Percentiles rank a stretch among this genome's conserved stretches.
Evolutionary conservation across 2,329 filamentous ascomycete species (phyloP).

Genomic region (Neurospora sp.): DNA sequence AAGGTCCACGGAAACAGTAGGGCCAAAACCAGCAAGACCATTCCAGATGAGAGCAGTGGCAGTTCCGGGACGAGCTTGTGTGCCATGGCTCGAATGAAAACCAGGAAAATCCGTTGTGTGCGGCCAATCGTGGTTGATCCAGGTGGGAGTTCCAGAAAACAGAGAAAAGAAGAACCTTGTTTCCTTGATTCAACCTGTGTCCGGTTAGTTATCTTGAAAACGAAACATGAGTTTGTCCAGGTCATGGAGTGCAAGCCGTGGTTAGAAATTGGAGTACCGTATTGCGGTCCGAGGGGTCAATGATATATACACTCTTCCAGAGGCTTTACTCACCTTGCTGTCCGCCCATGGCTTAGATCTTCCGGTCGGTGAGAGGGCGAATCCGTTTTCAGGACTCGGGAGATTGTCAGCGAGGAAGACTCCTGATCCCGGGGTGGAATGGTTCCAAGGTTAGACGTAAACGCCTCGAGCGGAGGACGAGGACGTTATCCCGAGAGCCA

Average conservation of each 20-base stretch:
- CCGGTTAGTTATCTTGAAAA: slow-evolving; percentile 13
- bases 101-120: background rate
- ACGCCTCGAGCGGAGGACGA: slow-evolving; percentile 16
- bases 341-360: slow-evolving; percentile 32
- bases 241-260: slow-evolving; percentile 1
- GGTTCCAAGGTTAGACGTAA: slow-evolving; percentile 4
- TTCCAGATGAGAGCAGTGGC: background rate
- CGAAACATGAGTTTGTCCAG: slow-evolving; percentile 4
- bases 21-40: background rate
- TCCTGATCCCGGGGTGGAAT: slow-evolving; percentile 5
- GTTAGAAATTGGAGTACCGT: slow-evolving; percentile 13
- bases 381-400: slow-evolving; percentile 11
- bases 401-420: slow-evolving; percentile 5
- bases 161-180: slow-evolving; percentile 1
- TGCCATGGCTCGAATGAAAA: background rate
- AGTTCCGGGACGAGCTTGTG: background rate
- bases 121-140: background rate
- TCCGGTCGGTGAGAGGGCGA: slow-evolving; percentile 21
- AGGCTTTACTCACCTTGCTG: slow-evolving; percentile 43
- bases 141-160: background rate
- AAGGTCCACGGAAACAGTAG: background rate
- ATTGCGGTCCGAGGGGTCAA: slow-evolving; percentile 28
- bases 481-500: slow-evolving; percentile 18
- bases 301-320: slow-evolving; percentile 38
- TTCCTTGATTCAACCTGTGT: slow-evolving; percentile 7